phyloP scores from a whole-genome alignment of 2,329 filamentous ascomycete species.

The Trichoderma citrinoviride region DNA sequence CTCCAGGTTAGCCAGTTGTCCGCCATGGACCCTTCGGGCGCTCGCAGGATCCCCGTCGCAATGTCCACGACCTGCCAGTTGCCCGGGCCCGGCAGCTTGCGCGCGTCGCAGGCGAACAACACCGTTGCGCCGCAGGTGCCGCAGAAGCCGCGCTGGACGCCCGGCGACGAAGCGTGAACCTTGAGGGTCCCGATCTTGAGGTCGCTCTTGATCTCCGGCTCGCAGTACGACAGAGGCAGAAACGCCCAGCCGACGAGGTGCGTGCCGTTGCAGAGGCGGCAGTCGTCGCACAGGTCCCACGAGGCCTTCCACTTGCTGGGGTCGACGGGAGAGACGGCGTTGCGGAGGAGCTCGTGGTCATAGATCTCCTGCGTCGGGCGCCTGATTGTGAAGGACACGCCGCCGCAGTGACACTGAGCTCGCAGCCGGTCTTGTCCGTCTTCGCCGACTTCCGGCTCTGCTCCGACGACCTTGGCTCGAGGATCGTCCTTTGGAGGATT shows the following conservation, averaged over 20 bases:
- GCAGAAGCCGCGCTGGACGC: slow-evolving; percentile 45
- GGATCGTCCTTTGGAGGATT: slow-evolving; percentile 36
- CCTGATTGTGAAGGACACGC: slow-evolving; percentile 46
- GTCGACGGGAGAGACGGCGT: slow-evolving; percentile 39
- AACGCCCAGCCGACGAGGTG: slow-evolving; percentile 45
- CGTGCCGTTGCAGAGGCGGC: slow-evolving; percentile 42
- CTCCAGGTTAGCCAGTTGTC: slow-evolving; percentile 49
- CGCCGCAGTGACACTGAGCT: slow-evolving; percentile 47
- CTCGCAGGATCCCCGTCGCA: slow-evolving; percentile 44
- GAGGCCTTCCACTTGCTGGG: slow-evolving; percentile 43
- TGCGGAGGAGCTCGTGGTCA: slow-evolving; percentile 32
- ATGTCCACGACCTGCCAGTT: slow-evolving; percentile 41
- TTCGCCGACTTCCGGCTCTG: slow-evolving; percentile 33
- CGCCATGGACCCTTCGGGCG: slow-evolving; percentile 44
- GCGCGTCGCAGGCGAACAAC: slow-evolving; percentile 35
- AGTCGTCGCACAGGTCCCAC: slow-evolving; percentile 45
- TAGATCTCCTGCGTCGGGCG: slow-evolving; percentile 37
- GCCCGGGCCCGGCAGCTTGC: slow-evolving; percentile 32
- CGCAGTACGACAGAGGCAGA: slow-evolving; percentile 38
- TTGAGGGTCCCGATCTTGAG: slow-evolving; percentile 45
- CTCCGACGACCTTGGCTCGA: slow-evolving; percentile 29
- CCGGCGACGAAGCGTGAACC: slow-evolving; percentile 41
- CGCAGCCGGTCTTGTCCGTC: slow-evolving; percentile 42
- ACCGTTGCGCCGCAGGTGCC: slow-evolving; percentile 46
- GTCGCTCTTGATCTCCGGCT: slow-evolving; percentile 38